These are phyloP conservation scores for Magnusiomyces suaveolens DNA, from an alignment of 1,139 yeast genomes.

Conservation along the genomic window DNA sequence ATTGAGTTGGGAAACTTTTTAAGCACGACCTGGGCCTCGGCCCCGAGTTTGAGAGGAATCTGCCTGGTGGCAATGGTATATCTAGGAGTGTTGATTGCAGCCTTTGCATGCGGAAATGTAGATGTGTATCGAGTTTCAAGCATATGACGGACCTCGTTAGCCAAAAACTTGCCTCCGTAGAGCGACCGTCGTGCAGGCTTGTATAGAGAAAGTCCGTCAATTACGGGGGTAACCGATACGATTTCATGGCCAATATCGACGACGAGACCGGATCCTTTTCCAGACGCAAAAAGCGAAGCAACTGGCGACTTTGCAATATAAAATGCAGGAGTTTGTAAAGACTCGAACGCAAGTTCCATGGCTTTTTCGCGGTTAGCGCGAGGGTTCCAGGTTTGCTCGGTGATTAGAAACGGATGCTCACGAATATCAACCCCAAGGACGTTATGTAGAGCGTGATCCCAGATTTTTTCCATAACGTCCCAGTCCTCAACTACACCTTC, in stretches of 20 bases:
- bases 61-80: conserved; percentile 28
- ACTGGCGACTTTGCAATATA: conserved; percentile 81
- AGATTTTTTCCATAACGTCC: conserved; percentile 36
- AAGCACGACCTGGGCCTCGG: conserved; percentile 16
- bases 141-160: conserved; percentile 23
- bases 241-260: conserved; percentile 88
- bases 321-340: conserved; percentile 71
- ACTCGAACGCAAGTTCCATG: conserved; percentile 67
- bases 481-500: conserved; percentile 37
- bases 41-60: conserved; percentile 25
- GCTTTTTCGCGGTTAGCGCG: conserved; percentile 58
- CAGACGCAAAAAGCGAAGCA: conserved; percentile 85
- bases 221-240: conserved; percentile 79
- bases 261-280: conserved; percentile 87
- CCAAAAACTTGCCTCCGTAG: conserved; percentile 33
- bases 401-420: conserved; percentile 68
- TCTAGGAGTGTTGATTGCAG: conserved; percentile 27
- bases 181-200: conserved; percentile 31
- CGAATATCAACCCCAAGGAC: conserved; percentile 44
- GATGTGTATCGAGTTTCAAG: conserved; percentile 15
- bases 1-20: conserved; percentile 34
- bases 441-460: conserved; percentile 32
- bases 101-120: conserved; percentile 13
- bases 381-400: conserved; percentile 84
- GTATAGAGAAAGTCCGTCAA: conserved; percentile 82